Evolutionary conservation across 106 monocot species (phyloP).

Genomic region (Allium sativum): DNA sequence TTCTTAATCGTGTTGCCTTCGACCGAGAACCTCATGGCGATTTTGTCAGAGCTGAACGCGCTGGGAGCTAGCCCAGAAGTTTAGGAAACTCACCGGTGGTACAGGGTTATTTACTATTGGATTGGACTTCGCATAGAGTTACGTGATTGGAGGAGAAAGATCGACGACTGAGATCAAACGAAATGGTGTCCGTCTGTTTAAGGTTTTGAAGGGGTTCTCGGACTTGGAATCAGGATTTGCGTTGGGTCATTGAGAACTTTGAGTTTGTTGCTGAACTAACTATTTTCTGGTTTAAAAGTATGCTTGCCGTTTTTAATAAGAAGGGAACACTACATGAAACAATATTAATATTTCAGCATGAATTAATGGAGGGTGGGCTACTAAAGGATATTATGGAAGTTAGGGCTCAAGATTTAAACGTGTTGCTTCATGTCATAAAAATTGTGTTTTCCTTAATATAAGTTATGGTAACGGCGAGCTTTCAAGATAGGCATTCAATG

Average conservation of each 20-base stretch:
- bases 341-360: constrained; percentile 51
- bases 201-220: constrained; percentile 18
- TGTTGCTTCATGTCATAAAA: constrained; percentile 32
- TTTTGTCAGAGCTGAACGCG: constrained; percentile 36
- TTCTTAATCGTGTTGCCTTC: constrained; percentile 62
- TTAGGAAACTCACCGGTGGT: constrained; percentile 17
- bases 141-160: constrained; percentile 29
- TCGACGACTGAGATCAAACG: constrained; percentile 25
- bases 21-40: constrained; percentile 49
- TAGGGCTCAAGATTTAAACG: constrained; percentile 60
- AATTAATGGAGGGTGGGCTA: constrained; percentile 69
- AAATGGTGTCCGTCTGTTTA: constrained; percentile 17
- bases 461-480: constrained; percentile 19
- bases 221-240: constrained; percentile 24
- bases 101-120: constrained; percentile 39
- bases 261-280: constrained; percentile 12
- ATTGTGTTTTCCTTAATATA: constrained; percentile 22
- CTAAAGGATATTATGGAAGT: constrained; percentile 68
- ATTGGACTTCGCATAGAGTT: constrained; percentile 78
- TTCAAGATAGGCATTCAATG: constrained; percentile 3
- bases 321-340: constrained; percentile 65
- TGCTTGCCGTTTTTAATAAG: constrained; percentile 38
- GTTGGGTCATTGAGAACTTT: constrained; percentile 41
- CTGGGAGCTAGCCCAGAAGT: constrained; percentile 34
- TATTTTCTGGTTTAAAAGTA: constrained; percentile 21